Percentiles rank a stretch among this genome's conserved stretches.
Conservation (phyloP, 139 green algal species). For the Pedinophyceae sp. region DNA sequence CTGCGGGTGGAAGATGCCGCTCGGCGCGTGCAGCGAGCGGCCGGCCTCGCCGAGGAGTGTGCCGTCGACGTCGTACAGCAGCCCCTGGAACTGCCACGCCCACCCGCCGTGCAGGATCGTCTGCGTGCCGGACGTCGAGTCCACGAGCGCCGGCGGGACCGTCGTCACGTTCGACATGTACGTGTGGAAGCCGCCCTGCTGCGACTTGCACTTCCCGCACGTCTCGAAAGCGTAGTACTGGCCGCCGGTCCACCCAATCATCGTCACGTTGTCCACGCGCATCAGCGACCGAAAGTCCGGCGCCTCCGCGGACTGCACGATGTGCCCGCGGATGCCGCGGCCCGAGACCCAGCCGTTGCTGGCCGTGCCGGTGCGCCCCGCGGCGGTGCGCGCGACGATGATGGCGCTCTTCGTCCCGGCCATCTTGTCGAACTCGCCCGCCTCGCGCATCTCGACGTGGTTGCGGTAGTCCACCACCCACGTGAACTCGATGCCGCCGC, state of each 20-base stretch:
- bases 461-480: constrained; percentile 25
- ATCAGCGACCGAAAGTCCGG: constrained; percentile 9
- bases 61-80: constrained; percentile 34
- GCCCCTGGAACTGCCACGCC: constrained; percentile 17
- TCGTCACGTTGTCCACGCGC: constrained; percentile 28
- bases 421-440: constrained; percentile 13
- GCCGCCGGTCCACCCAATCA: constrained; percentile 15
- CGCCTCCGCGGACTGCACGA: constrained; percentile 3
- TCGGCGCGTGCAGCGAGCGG: background rate
- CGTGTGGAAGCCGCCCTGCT: constrained; percentile 26
- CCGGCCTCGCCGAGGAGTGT: constrained; percentile 11
- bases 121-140: too few relatives aligned
- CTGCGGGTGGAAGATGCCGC: too few relatives aligned
- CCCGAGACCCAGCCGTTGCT: constrained; percentile 8
- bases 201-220: constrained; percentile 22
- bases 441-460: too few relatives aligned
- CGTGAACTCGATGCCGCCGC: constrained; percentile 24
- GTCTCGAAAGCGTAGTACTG: constrained; percentile 22
- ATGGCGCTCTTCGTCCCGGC: constrained; percentile 16
- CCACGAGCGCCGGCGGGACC: too few relatives aligned
- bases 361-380: constrained; percentile 14
- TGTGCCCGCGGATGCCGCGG: constrained; percentile 19
- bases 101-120: too few relatives aligned
- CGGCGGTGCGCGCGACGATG: constrained; percentile 16
- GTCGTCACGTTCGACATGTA: constrained; percentile 15